These are phyloP conservation scores for Suillus paluster DNA, from an alignment of 768 basidiomycete genomes.

Conservation along the genomic window DNA sequence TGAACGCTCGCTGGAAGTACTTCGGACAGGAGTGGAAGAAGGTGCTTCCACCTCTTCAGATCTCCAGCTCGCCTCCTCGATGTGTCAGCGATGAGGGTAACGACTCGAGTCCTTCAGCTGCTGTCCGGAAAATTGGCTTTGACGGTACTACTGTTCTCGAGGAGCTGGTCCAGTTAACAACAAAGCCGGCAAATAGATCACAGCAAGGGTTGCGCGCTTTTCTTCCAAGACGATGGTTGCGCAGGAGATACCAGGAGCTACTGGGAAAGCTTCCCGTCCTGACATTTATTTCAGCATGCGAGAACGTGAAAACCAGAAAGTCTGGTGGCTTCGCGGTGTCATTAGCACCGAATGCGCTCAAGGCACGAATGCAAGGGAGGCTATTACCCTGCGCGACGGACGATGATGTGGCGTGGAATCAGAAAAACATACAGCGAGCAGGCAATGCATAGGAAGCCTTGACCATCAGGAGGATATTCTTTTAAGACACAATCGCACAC, in stretches of 20 bases:
- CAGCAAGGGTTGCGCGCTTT: slow-evolving; percentile 26
- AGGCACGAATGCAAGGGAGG: slow-evolving; percentile 18
- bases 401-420: slow-evolving; percentile 43
- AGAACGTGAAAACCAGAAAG: slow-evolving; percentile 3
- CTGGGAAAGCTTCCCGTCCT: slow-evolving; percentile 64
- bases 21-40: slow-evolving; percentile 59
- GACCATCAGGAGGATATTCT: not conserved
- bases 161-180: slow-evolving; percentile 51
- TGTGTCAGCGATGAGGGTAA: slow-evolving; percentile 8
- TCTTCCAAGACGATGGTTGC: slow-evolving; percentile 37
- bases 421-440: slow-evolving; percentile 1
- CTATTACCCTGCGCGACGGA: slow-evolving; percentile 29
- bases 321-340: slow-evolving; percentile 34
- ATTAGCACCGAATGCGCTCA: slow-evolving; percentile 34
- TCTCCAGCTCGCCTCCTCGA: slow-evolving; percentile 33
- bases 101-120: slow-evolving; percentile 22
- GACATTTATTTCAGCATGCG: slow-evolving; percentile 30
- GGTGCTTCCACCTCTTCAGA: slow-evolving; percentile 62
- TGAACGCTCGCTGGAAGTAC: slow-evolving; percentile 73
- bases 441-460: not conserved
- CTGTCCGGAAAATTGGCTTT: slow-evolving; percentile 44
- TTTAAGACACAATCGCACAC: not conserved
- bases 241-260: slow-evolving; percentile 62
- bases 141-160: slow-evolving; percentile 48
- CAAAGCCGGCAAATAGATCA: slow-evolving; percentile 29